Percentiles rank a stretch among this genome's conserved stretches.
Evolutionary conservation across 2,329 filamentous ascomycete genomes (phyloP).

Genomic region (Nemania abortiva): DNA sequence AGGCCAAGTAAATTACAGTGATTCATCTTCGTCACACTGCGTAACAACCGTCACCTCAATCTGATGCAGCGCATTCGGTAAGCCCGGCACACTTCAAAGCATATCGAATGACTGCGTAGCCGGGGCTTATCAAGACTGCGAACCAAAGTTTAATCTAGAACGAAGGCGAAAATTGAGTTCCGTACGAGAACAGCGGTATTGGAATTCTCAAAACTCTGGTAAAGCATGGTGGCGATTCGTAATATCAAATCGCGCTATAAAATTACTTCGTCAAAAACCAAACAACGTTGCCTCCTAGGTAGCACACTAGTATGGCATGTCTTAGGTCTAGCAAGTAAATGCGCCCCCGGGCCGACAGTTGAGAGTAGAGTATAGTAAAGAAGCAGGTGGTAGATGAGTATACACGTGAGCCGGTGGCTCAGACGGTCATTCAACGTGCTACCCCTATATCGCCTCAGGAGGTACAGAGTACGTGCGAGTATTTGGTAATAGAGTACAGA

Average conservation of each 20-base stretch:
- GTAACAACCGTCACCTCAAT: neutral
- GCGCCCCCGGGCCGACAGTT: neutral
- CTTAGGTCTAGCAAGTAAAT: neutral
- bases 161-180: no score
- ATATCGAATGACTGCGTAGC: neutral
- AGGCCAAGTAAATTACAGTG: constrained; percentile 9
- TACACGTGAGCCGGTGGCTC: neutral
- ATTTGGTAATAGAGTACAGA: neutral
- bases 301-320: neutral
- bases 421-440: neutral
- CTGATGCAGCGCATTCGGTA: neutral
- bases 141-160: no score
- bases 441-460: neutral
- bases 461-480: neutral
- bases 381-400: neutral
- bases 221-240: no score
- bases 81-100: neutral
- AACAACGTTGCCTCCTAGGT: neutral
- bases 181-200: no score
- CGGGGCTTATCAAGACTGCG: no score
- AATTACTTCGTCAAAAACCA: neutral
- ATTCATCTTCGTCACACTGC: neutral
- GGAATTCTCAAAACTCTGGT: no score
- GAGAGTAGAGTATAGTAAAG: neutral
- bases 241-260: no score